Conservation (phyloP, 345 rosid species). For the Eucalyptus pauciflora region DNA sequence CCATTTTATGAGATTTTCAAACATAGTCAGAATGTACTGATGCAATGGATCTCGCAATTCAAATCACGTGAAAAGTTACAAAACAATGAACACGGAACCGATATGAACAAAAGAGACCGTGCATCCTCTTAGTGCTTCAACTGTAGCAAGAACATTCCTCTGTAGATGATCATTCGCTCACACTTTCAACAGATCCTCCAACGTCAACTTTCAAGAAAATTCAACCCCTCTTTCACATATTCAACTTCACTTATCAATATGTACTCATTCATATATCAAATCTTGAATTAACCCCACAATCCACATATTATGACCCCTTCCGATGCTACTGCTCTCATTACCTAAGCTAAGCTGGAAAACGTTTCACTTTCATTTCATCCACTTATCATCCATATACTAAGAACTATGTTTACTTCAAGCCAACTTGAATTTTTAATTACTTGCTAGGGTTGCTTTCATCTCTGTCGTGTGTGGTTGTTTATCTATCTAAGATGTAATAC, state of each 20-base stretch:
- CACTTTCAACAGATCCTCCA: background rate
- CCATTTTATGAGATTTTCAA: background rate
- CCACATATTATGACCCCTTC: background rate
- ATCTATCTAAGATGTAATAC: background rate
- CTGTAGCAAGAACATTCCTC: background rate
- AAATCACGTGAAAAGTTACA: background rate
- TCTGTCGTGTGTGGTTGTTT: background rate
- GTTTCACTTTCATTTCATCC: background rate
- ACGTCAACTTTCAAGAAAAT: background rate
- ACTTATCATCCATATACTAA: background rate
- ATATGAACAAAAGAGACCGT: background rate
- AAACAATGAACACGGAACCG: background rate
- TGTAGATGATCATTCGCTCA: background rate
- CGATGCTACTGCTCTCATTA: background rate
- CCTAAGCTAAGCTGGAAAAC: background rate
- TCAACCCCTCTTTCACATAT: background rate
- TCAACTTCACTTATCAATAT: slow-evolving; percentile 1
- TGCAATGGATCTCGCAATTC: background rate
- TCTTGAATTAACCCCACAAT: background rate
- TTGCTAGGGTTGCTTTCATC: background rate
- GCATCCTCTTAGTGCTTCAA: background rate
- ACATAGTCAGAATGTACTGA: background rate
- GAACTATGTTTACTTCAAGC: background rate
- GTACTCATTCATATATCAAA: background rate
- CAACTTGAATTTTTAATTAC: background rate